Base-by-base conservation (phyloP, 2,329 filamentous ascomycete genomes). In the Aspergillus sp. region DNA sequence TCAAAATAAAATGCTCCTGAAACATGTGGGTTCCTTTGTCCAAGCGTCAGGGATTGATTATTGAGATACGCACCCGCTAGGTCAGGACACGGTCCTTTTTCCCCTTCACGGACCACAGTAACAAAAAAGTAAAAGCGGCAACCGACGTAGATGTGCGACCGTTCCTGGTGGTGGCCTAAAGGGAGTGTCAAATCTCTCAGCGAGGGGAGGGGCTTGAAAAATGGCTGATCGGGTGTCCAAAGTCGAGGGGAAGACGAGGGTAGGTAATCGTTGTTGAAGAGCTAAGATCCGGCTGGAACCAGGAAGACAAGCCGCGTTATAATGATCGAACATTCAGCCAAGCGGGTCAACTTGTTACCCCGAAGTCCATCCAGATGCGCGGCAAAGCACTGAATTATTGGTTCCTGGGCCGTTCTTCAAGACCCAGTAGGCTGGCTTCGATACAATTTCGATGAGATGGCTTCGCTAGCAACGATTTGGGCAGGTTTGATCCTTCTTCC, bases 11-110 rank as follows among this genome's bases (percentile, higher is more conserved):
- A 45, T 32, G 51, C 55, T 50, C 44, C 26, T 39, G 48, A 26
- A 51, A 57, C 51, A 44, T 56, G 59, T 63, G 61, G 57, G 55
- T 59, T 61, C 53, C 41, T 50, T 55, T 51, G 57, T 62, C 56
- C 53, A 58, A 59, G 62, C 55, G 60, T 24, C 55, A 61, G 48
- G 42, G 38, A 24, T 39, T 20, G 47, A 57, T 56, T 47, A 57
- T 56, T 47, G 48, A 56, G 53, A 57, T 54, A 63, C 63, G 57
- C 54, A 59, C 53, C 53, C 53, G 53, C 52, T 42, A 38, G 20
- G 17, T 24, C 44, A 26, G 44, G 48, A 56, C 49, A 45, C 34
- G 56, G 55, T 49, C 58, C 48, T 47, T 34, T 55, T 58, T 53
- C 54, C 54, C 56, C 44, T 18, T 22, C 45, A 39, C 38, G 39